Evolutionary conservation across 2,329 filamentous ascomycete genomes (phyloP), one percentile per base, ranked within the genome.

Genomic region (Sordariomycetes sp.): DNA sequence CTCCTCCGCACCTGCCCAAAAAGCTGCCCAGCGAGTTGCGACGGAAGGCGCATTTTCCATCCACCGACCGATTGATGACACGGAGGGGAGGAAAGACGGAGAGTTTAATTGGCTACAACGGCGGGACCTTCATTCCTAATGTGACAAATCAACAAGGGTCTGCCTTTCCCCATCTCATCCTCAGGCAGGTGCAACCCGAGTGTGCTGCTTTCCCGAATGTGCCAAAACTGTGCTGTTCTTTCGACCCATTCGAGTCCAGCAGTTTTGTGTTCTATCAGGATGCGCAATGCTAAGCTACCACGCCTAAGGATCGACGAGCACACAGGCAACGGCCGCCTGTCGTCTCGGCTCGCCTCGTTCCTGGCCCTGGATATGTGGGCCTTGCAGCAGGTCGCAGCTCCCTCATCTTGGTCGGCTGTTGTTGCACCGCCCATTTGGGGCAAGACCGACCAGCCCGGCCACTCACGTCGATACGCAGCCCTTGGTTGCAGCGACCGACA

Each of bases 331-430:
- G 5, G 3, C 5, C n/a, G 22, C 20, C n/a, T 50, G 24, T 52
- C 15, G 24, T 32, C 51, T 36, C 24, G 20, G 42, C 42, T 32
- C 51, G 28, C 39, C 54, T 42, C 45, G 55, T 56, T 56, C 55
- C 55, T 52, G 48, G 48, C n/a, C 55, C 34, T 35, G 36, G 50
- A 36, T 22, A 56, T 56, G 55, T n/a, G 25, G 45, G 32, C 28
- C 55, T 48, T 52, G 48, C 54, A 51, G 55, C 32, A 52, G 55
- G 48, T 52, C 55, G 48, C 55, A 42, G 48, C 48, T 52, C 15
- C 48, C 20, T 50, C 25, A 52, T 52, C 24, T 50, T 22, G n/a
- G 17, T 50, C 22, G 5, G 22, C n/a, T 22, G 45, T 12, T 22
- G 20, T 50, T 20, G 22, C 36, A 39, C 36, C 15, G 17, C 10